Conservation (phyloP, 2,329 filamentous ascomycete genomes). For the Shiraia sp. region DNA sequence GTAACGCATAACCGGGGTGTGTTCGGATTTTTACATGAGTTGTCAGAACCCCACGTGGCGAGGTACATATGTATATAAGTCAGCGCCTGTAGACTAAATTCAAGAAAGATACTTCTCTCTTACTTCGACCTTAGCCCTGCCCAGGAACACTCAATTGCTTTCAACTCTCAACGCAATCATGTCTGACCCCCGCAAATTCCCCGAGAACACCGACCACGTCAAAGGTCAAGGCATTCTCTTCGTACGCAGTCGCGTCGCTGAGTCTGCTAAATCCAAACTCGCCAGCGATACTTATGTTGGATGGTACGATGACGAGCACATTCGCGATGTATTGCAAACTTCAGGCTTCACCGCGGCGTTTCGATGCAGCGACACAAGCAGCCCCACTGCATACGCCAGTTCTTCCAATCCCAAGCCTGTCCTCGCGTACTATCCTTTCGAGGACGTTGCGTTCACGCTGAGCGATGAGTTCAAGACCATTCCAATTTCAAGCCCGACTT, state of each 20-base stretch:
- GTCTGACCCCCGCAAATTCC: too few species aligned
- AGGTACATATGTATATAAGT: too few species aligned
- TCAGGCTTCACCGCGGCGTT: slow-evolving; percentile 39
- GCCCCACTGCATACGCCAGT: slow-evolving; percentile 12
- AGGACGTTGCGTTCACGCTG: slow-evolving; percentile 41
- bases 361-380: slow-evolving; percentile 37
- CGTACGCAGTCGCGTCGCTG: slow-evolving; percentile 17
- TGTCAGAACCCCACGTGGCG: too few species aligned
- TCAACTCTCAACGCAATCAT: background rate
- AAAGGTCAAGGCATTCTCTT: slow-evolving; percentile 17
- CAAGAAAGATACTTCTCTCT: too few species aligned
- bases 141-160: background rate
- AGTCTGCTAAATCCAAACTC: slow-evolving; percentile 37
- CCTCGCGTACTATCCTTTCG: slow-evolving; percentile 45
- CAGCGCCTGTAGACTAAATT: too few species aligned
- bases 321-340: slow-evolving; percentile 42
- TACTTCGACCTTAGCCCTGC: background rate
- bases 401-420: slow-evolving; percentile 33
- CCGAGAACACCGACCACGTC: slow-evolving; percentile 3
- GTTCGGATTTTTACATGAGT: too few species aligned
- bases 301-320: slow-evolving; percentile 50
- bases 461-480: slow-evolving; percentile 42
- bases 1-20: too few species aligned
- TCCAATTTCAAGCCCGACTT: slow-evolving; percentile 35
- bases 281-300: slow-evolving; percentile 35